Conservation (phyloP, 108 stramenopile genomes). For the Skeletonema menzelii region DNA sequence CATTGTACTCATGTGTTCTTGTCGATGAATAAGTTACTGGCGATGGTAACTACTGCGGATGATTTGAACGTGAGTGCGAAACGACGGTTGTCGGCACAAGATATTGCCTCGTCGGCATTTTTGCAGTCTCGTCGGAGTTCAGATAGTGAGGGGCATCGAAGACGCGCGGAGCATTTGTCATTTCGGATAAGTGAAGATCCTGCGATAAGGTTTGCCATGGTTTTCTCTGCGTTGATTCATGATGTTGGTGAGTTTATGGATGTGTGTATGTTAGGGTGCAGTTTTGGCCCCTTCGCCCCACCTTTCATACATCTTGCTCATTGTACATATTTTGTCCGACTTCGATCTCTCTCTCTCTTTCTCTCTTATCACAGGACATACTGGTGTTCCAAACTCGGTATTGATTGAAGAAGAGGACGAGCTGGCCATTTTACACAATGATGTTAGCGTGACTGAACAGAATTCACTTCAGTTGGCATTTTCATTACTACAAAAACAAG, state of each 20-base stretch:
- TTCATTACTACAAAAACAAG: conserved; percentile 45
- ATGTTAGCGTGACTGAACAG: conserved; percentile 56
- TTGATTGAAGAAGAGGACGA: conserved; percentile 51
- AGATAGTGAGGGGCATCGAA: neutral
- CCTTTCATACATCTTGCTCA: neutral
- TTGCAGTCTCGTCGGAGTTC: neutral
- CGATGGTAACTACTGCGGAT: conserved; percentile 20
- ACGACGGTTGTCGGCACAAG: neutral
- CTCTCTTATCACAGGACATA: conserved; percentile 28
- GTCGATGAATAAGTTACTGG: conserved; percentile 46
- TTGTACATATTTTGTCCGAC: neutral
- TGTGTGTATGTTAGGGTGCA: neutral
- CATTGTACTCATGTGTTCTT: conserved; percentile 64
- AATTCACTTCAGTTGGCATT: conserved; percentile 64
- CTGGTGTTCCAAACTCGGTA: conserved; percentile 50
- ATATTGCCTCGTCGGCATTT: neutral
- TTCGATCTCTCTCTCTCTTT: conserved; percentile 8
- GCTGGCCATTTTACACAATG: conserved; percentile 46
- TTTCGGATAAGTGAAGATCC: conserved; percentile 76
- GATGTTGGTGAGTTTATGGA: conserved; percentile 51
- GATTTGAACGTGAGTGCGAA: neutral
- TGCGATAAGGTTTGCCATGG: conserved; percentile 52
- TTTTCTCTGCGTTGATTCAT: conserved; percentile 79
- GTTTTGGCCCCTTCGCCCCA: neutral
- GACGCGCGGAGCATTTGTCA: conserved; percentile 4